These are phyloP conservation scores for Psilocybe sp. DNA, from an alignment of 768 basidiomycete species.

Conservation along the genomic window DNA sequence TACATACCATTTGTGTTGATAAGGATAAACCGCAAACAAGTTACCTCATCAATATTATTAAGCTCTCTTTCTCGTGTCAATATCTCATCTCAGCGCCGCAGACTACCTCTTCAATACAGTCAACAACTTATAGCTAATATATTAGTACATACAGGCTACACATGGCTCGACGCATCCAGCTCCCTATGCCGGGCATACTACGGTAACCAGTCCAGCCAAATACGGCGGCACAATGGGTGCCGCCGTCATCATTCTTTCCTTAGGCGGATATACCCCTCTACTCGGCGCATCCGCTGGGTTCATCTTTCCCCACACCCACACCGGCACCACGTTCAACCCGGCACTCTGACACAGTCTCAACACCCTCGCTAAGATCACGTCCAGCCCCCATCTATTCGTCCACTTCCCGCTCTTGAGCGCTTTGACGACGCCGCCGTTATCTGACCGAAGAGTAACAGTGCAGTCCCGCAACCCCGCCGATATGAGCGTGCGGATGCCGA, in stretches of 20 bases:
- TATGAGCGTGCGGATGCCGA: slow-evolving; percentile 27
- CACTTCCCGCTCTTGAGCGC: slow-evolving; percentile 24
- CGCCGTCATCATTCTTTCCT: slow-evolving; percentile 4
- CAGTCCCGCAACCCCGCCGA: slow-evolving; percentile 13
- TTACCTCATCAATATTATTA: too few species aligned
- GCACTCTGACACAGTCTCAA: slow-evolving; percentile 16
- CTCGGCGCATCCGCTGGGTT: slow-evolving; percentile 35
- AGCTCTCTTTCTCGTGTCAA: too few species aligned
- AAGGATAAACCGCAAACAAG: too few species aligned
- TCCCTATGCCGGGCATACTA: too few species aligned
- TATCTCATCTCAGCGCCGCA: too few species aligned
- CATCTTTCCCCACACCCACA: slow-evolving; percentile 27
- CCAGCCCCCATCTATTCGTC: slow-evolving; percentile 20
- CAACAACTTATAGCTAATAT: too few species aligned
- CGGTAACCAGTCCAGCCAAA: too few species aligned
- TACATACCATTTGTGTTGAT: too few species aligned
- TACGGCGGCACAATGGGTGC: not conserved
- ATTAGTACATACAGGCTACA: too few species aligned
- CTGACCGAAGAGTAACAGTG: slow-evolving; percentile 29
- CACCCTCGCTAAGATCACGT: slow-evolving; percentile 26
- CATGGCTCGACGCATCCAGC: too few species aligned
- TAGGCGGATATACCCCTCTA: slow-evolving; percentile 17
- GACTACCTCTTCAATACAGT: too few species aligned
- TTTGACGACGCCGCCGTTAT: slow-evolving; percentile 39
- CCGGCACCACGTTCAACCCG: slow-evolving; percentile 19